A percentile compares a stretch with the other conserved stretches of the same genome.
These are phyloP conservation scores for Eucalyptus pauciflora DNA, from an alignment of 345 rosid species.

Conservation along the genomic window DNA sequence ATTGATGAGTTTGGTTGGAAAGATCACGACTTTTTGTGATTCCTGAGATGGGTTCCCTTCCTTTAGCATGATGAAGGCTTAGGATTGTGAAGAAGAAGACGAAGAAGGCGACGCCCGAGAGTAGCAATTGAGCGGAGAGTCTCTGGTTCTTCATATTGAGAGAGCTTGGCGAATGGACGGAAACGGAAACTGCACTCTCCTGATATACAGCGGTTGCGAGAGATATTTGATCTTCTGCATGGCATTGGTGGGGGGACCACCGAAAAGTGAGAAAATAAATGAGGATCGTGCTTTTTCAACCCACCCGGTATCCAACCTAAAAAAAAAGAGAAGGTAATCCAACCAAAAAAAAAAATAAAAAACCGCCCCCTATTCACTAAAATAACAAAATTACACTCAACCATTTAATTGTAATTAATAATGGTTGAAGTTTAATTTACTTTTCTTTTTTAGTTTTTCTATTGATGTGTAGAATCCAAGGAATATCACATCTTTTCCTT, in stretches of 20 bases:
- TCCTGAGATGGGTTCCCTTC: slow-evolving; percentile 1
- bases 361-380: background rate
- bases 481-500: background rate
- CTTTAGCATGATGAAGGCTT: slow-evolving; percentile 5
- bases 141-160: background rate
- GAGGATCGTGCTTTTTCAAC: background rate
- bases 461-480: background rate
- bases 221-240: background rate
- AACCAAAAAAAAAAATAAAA: no score
- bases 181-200: background rate
- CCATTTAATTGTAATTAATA: background rate
- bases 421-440: no score
- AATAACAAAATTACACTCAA: background rate
- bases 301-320: background rate
- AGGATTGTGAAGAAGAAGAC: slow-evolving; percentile 7
- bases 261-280: background rate
- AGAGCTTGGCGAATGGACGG: background rate
- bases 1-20: slow-evolving; percentile 10
- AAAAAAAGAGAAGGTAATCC: no score
- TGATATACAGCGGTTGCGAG: background rate
- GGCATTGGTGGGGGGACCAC: background rate
- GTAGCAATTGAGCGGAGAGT: background rate
- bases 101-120: background rate
- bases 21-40: background rate
- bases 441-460: no score